Percentiles rank a stretch among this genome's conserved stretches.
Conservation (phyloP, 2,329 filamentous ascomycete genomes). For the Xylaria sp. region DNA sequence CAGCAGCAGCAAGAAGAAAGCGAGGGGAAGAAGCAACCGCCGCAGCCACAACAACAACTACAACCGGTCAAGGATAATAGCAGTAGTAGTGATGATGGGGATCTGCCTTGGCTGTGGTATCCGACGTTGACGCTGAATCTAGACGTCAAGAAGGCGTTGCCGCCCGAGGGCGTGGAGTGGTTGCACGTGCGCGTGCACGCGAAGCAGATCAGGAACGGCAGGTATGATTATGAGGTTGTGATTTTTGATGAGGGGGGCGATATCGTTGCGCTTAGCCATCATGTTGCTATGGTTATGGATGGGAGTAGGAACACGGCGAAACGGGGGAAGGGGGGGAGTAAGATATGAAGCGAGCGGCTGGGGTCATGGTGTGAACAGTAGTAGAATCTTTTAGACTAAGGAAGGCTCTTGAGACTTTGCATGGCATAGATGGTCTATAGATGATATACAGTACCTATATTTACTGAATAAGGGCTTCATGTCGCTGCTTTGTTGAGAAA, state of each 20-base stretch:
- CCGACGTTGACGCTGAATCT: constrained; percentile 75
- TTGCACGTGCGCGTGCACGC: constrained; percentile 66
- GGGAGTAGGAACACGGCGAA: constrained; percentile 45
- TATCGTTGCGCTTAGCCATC: constrained; percentile 49
- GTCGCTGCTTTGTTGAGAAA: no score
- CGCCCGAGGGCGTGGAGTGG: constrained; percentile 73
- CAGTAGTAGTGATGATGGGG: not conserved
- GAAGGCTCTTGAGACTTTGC: not conserved
- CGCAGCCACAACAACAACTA: no score
- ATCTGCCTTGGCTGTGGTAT: constrained; percentile 64
- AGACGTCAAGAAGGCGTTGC: constrained; percentile 77
- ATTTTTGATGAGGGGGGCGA: constrained; percentile 46
- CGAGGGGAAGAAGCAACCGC: not conserved
- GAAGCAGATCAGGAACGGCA: constrained; percentile 43
- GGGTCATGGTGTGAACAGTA: not conserved
- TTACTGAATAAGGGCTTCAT: no score
- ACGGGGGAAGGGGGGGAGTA: constrained; percentile 39
- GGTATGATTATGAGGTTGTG: constrained; percentile 48
- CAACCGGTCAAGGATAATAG: not conserved
- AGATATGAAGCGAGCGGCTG: constrained; percentile 30
- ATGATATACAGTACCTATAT: no score
- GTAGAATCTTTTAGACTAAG: not conserved
- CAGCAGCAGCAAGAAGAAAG: constrained; percentile 26
- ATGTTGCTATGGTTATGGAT: constrained; percentile 47
- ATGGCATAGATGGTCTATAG: not conserved